A percentile compares a stretch with the other conserved stretches of the same genome.
phyloP scores from a whole-genome alignment of 169 alveolate genomes.

The Plasmodium ovale region DNA sequence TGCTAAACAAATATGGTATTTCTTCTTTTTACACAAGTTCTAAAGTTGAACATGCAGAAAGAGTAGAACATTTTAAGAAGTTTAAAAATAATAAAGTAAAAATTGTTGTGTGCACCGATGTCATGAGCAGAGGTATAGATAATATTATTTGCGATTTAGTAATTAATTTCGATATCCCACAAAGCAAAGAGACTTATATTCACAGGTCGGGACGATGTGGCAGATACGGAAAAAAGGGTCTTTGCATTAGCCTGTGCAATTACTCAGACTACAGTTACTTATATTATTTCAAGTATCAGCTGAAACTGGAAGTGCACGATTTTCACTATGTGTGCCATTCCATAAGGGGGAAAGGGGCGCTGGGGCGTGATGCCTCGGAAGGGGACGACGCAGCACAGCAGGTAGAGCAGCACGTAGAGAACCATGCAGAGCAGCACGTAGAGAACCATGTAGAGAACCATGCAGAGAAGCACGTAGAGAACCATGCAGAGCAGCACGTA shows the following conservation, averaged over 20 bases:
- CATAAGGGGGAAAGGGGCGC: not conserved
- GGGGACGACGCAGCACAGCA: not conserved
- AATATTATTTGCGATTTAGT: conserved; percentile 90
- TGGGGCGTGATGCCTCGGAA: not conserved
- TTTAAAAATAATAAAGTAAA: conserved; percentile 73
- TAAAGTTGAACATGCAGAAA: conserved; percentile 78
- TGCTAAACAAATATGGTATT: conserved; percentile 75
- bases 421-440: not conserved
- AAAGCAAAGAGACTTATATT: conserved; percentile 87
- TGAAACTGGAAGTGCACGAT: conserved; percentile 32
- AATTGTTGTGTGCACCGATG: conserved; percentile 91
- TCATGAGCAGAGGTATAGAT: conserved; percentile 94
- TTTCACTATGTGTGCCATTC: conserved; percentile 25
- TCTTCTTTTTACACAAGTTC: conserved; percentile 80
- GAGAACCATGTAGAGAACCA: not conserved
- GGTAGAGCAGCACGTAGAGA: not conserved
- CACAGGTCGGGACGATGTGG: conserved; percentile 94
- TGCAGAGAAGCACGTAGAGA: not conserved
- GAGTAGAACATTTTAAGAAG: conserved; percentile 56
- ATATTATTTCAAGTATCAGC: conserved; percentile 35
- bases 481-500: not conserved
- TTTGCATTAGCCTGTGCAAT: conserved; percentile 85
- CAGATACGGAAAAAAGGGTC: conserved; percentile 89
- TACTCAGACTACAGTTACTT: conserved; percentile 56
- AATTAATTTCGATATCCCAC: conserved; percentile 91